Conservation (phyloP, 495 filamentous ascomycete genomes). For the Podospora comata region DNA sequence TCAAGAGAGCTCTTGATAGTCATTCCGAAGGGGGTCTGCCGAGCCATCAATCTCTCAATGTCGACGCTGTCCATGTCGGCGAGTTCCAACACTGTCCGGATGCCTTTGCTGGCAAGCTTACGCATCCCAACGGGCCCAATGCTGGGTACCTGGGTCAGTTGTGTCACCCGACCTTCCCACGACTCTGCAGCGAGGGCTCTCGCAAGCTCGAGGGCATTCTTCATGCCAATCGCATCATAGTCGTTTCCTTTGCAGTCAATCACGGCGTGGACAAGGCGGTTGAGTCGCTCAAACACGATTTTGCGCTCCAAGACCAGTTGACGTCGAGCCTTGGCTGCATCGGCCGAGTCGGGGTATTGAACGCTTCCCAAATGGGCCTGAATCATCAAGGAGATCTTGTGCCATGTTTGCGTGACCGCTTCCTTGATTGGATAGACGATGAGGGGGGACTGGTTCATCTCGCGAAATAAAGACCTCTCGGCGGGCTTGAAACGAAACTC, state of each 20-base stretch:
- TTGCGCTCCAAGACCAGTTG: conserved; percentile 67
- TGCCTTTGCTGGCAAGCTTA: conserved; percentile 68
- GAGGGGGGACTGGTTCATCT: conserved; percentile 69
- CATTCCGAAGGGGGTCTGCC: conserved; percentile 78
- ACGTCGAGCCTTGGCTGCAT: conserved; percentile 57
- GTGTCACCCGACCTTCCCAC: conserved; percentile 82
- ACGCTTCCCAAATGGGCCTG: conserved; percentile 76
- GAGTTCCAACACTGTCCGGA: conserved; percentile 69
- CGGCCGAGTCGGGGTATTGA: conserved; percentile 64
- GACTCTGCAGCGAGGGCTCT: conserved; percentile 73
- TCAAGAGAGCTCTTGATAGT: conserved; percentile 61
- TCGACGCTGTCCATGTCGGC: conserved; percentile 61
- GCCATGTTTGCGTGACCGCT: conserved; percentile 63
- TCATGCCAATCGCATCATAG: conserved; percentile 62
- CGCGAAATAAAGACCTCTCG: conserved; percentile 75
- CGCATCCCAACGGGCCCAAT: conserved; percentile 74
- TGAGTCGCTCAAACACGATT: conserved; percentile 68
- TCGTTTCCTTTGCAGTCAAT: conserved; percentile 75
- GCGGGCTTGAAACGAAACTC: conserved; percentile 65
- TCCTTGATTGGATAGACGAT: conserved; percentile 80
- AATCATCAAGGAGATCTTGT: conserved; percentile 85
- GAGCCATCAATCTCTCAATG: conserved; percentile 74
- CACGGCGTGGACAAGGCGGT: conserved; percentile 75
- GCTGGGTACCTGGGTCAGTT: conserved; percentile 84
- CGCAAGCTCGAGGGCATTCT: conserved; percentile 72